Conservation (phyloP, 2,329 filamentous ascomycete genomes). For the Zarea fungicola region DNA sequence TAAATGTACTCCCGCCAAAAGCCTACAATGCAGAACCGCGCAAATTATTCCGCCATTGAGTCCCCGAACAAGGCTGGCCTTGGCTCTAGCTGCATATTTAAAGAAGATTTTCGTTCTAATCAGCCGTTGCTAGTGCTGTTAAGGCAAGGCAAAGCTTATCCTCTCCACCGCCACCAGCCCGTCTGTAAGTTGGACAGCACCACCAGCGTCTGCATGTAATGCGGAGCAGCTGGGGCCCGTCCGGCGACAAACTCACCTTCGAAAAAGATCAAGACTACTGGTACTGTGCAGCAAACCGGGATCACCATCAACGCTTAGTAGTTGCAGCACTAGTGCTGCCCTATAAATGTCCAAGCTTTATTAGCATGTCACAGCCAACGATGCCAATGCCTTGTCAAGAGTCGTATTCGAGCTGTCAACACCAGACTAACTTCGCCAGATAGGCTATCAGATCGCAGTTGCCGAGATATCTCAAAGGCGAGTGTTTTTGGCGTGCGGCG, state of each 20-base stretch:
- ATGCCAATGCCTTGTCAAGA: too few species aligned
- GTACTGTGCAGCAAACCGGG: neutral
- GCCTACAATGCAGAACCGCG: neutral
- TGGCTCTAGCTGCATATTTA: neutral
- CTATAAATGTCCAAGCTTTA: neutral
- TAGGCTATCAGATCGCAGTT: too few species aligned
- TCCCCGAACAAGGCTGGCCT: neutral
- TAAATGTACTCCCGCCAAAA: too few species aligned
- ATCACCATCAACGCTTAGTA: neutral
- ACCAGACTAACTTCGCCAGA: too few species aligned
- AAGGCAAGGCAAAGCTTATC: neutral
- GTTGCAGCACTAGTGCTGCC: neutral
- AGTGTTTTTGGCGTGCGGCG: too few species aligned
- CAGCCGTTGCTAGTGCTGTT: neutral
- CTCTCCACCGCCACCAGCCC: neutral
- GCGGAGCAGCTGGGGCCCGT: neutral
- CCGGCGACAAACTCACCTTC: neutral
- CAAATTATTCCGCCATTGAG: neutral
- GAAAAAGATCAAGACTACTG: neutral
- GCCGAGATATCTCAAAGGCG: too few species aligned
- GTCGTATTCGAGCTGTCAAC: too few species aligned
- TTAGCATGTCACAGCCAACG: too few species aligned
- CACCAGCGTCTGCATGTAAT: constrained; percentile 10
- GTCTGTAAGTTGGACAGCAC: neutral
- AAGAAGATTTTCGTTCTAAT: neutral